phyloP scores from a whole-genome alignment of 495 filamentous ascomycete genomes.

The Halenospora varia region DNA sequence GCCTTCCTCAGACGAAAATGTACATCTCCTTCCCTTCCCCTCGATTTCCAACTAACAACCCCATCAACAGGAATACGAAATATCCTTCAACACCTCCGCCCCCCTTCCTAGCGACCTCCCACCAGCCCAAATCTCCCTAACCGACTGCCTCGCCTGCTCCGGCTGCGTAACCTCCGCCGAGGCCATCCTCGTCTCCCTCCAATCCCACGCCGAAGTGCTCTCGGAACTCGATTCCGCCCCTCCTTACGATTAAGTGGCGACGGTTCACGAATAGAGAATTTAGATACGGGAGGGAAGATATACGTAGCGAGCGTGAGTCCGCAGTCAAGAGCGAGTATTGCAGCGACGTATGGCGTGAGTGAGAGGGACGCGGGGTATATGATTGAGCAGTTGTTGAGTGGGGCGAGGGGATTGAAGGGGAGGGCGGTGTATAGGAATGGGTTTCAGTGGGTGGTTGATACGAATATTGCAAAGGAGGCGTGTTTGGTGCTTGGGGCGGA shows the following conservation, averaged over 20 bases:
- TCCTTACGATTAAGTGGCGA: conserved; percentile 37
- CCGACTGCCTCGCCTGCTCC: conserved; percentile 95
- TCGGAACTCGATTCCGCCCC: conserved; percentile 68
- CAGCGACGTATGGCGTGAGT: conserved; percentile 71
- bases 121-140: conserved; percentile 88
- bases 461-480: conserved; percentile 72
- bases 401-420: conserved; percentile 58
- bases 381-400: conserved; percentile 75
- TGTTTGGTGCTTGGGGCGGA: conserved; percentile 77
- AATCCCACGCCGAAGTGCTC: conserved; percentile 89
- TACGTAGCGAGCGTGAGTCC: conserved; percentile 92
- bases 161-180: conserved; percentile 97
- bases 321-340: conserved; percentile 81
- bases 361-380: conserved; percentile 72
- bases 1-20: conserved; percentile 5
- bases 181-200: conserved; percentile 86
- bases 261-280: conserved; percentile 17
- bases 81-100: conserved; percentile 69
- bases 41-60: neutral
- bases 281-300: conserved; percentile 51
- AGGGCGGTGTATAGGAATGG: conserved; percentile 68
- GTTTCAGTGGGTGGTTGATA: conserved; percentile 87
- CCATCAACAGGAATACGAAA: conserved; percentile 52
- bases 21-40: neutral
- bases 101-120: conserved; percentile 38